Percentiles rank a stretch among this genome's conserved stretches.
These are phyloP conservation scores for Populus trichocarpa DNA, from an alignment of 441 rosid genomes.

Conservation along the genomic window DNA sequence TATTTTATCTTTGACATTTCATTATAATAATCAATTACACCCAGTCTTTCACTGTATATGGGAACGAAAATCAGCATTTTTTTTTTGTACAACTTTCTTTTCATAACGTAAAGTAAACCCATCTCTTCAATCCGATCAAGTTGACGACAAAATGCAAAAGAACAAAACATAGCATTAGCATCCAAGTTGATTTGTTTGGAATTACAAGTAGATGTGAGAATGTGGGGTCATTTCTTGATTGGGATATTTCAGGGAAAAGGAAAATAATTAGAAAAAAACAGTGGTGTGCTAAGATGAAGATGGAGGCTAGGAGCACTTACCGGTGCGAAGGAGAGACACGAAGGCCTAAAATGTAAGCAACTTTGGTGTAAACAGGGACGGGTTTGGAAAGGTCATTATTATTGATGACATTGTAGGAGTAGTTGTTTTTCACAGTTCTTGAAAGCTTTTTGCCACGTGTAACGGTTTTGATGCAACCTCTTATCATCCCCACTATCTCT, in stretches of 20 bases:
- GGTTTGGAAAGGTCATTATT: constrained; percentile 25
- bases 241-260: background rate
- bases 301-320: constrained; percentile 19
- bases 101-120: background rate
- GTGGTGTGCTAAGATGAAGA: background rate
- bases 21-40: background rate
- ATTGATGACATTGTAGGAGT: background rate
- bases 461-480: constrained; percentile 94
- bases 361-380: constrained; percentile 72
- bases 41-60: background rate
- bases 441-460: constrained; percentile 67
- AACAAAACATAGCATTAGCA: background rate
- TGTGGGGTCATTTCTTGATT: too few species aligned
- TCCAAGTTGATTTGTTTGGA: background rate
- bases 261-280: too few species aligned
- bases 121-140: background rate
- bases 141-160: background rate
- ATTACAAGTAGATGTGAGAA: background rate
- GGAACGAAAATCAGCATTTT: background rate
- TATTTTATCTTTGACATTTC: too few species aligned
- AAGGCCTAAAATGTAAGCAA: constrained; percentile 89
- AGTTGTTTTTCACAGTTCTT: constrained; percentile 33
- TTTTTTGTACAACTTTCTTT: too few species aligned
- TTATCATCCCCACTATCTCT: constrained; percentile 84
- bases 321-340: constrained; percentile 88